These are phyloP conservation scores for Dictyostelium firmibasis DNA, from an alignment of 78 protist species.

Conservation along the genomic window DNA sequence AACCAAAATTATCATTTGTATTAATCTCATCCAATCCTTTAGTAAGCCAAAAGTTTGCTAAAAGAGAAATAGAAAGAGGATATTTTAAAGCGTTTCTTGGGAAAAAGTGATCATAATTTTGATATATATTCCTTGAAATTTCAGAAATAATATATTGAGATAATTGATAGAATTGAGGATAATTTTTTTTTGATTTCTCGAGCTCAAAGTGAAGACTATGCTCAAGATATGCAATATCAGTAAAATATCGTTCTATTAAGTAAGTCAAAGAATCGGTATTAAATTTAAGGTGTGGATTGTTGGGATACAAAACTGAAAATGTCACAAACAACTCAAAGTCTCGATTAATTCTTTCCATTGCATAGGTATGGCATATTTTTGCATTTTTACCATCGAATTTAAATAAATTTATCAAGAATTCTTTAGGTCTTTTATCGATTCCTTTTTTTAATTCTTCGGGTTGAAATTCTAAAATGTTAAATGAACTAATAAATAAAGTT, in stretches of 20 bases:
- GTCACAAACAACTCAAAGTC: neutral
- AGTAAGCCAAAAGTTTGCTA: neutral
- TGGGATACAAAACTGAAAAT: neutral
- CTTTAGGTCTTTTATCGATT: neutral
- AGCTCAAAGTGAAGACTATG: neutral
- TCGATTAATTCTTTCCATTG: neutral
- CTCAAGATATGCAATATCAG: neutral
- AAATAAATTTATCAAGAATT: neutral
- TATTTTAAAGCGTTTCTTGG: too few species aligned
- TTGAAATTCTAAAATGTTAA: neutral
- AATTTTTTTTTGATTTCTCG: neutral
- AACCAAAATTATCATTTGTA: neutral
- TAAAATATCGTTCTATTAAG: neutral
- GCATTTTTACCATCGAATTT: neutral
- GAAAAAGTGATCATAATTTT: too few species aligned
- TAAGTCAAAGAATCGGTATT: neutral
- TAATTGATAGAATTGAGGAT: neutral
- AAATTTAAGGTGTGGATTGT: neutral
- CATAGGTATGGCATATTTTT: neutral
- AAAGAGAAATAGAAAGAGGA: neutral
- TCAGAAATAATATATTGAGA: neutral
- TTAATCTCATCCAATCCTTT: neutral
- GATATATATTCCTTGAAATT: neutral
- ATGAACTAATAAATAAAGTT: neutral
- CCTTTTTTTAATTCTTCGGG: neutral